Percentiles rank a stretch among this genome's conserved stretches.
These are phyloP conservation scores for Melastoma malabathricum DNA, from an alignment of 345 rosid genomes.

Conservation along the genomic window DNA sequence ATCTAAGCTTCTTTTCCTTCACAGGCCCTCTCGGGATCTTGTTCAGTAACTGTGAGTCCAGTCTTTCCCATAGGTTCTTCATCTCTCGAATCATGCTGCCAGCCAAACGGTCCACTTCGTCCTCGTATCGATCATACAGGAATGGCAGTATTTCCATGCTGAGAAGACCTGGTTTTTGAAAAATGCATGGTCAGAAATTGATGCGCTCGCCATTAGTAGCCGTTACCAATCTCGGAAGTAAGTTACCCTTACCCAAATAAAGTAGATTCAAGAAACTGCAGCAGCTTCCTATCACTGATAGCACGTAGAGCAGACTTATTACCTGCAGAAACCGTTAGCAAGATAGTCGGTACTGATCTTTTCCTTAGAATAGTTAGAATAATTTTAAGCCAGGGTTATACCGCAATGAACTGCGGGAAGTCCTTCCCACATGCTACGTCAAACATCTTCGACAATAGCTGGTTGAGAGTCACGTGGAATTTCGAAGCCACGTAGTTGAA, in stretches of 20 bases:
- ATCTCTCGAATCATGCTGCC: slow-evolving; percentile 17
- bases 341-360: background rate
- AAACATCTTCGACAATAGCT: slow-evolving; percentile 26
- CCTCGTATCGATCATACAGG: slow-evolving; percentile 47
- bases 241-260: slow-evolving; percentile 38
- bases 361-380: background rate
- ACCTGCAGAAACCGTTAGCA: background rate
- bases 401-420: slow-evolving; percentile 43
- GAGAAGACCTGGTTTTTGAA: slow-evolving; percentile 11
- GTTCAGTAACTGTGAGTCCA: slow-evolving; percentile 48
- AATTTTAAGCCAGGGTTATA: slow-evolving; percentile 9
- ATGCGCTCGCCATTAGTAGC: no score
- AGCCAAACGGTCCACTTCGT: slow-evolving; percentile 41
- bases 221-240: background rate
- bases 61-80: slow-evolving; percentile 29
- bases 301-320: slow-evolving; percentile 33
- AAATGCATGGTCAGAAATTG: background rate
- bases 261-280: slow-evolving; percentile 68
- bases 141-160: slow-evolving; percentile 52
- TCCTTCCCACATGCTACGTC: slow-evolving; percentile 59
- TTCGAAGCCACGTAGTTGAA: slow-evolving; percentile 28
- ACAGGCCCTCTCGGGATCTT: slow-evolving; percentile 74
- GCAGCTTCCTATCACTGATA: slow-evolving; percentile 60
- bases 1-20: slow-evolving; percentile 40
- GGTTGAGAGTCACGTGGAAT: slow-evolving; percentile 35